A percentile compares a stretch with the other conserved stretches of the same genome.
Evolutionary conservation across 148 eudicot species (phyloP).

Genomic region (Nyssa sinensis): DNA sequence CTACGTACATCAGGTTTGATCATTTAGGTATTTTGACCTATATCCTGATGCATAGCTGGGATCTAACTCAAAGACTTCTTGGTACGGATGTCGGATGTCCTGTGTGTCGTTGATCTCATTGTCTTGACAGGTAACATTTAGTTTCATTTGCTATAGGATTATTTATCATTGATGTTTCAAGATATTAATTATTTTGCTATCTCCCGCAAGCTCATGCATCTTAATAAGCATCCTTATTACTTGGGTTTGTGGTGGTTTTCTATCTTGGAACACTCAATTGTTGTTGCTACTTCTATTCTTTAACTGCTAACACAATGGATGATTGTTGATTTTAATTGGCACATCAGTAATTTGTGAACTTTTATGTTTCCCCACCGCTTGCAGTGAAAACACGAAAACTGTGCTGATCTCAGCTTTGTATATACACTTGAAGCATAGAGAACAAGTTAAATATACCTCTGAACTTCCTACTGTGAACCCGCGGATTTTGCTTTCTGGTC

Average conservation of each 20-base stretch:
- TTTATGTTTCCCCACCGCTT: slow-evolving; percentile 12
- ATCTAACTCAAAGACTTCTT: background rate
- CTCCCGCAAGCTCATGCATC: background rate
- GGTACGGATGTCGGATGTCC: background rate
- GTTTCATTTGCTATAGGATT: background rate
- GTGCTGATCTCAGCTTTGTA: slow-evolving; percentile 87
- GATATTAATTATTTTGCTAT: background rate
- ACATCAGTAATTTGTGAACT: background rate
- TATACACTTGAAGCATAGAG: slow-evolving; percentile 81
- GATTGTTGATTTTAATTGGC: background rate
- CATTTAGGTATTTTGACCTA: slow-evolving; percentile 4
- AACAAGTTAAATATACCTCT: slow-evolving; percentile 72
- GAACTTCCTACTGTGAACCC: slow-evolving; percentile 86
- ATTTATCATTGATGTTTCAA: background rate
- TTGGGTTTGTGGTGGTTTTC: background rate
- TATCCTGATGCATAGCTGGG: background rate
- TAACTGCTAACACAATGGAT: slow-evolving; percentile 1
- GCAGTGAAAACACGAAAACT: slow-evolving; percentile 87
- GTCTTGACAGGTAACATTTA: background rate
- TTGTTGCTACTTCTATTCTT: background rate
- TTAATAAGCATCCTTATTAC: background rate
- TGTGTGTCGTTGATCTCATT: background rate
- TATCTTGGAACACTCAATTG: background rate
- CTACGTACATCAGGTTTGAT: background rate
- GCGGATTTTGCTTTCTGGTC: slow-evolving; percentile 91